Evolutionary conservation across 495 filamentous ascomycete species (phyloP).

Genomic region (Schizothecium vesticola): DNA sequence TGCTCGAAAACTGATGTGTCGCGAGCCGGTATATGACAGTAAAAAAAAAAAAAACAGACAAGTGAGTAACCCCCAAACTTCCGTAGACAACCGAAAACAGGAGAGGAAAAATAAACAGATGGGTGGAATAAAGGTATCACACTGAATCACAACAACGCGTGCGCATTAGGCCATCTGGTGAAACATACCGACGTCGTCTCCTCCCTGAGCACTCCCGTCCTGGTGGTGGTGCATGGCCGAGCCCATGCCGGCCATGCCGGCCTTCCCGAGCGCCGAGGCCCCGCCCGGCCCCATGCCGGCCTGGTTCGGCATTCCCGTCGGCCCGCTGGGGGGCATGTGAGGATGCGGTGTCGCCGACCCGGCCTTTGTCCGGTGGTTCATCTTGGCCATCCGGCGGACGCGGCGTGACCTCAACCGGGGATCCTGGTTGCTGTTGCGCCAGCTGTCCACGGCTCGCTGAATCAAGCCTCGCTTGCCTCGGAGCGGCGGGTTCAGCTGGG

Average conservation of each 20-base stretch:
- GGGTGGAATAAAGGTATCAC: conserved; percentile 45
- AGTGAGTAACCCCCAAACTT: conserved; percentile 24
- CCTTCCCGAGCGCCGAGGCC: conserved; percentile 47
- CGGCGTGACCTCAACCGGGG: conserved; percentile 81
- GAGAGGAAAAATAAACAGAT: conserved; percentile 20
- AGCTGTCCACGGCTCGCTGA: conserved; percentile 94
- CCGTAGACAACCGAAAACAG: conserved; percentile 25
- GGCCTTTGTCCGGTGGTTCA: conserved; percentile 70
- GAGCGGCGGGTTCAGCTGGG: conserved; percentile 83
- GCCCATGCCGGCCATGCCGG: conserved; percentile 58
- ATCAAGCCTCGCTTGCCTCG: conserved; percentile 92
- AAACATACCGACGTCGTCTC: conserved; percentile 96
- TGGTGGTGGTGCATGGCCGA: conserved; percentile 55
- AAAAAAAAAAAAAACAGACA: conserved; percentile 32
- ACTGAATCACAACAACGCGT: conserved; percentile 45
- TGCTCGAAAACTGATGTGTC: conserved; percentile 25
- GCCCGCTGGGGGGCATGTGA: conserved; percentile 48
- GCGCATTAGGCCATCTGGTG: conserved; percentile 62
- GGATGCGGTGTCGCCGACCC: conserved; percentile 41
- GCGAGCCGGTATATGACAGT: conserved; percentile 45
- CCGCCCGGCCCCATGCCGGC: conserved; percentile 41
- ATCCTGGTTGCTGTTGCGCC: conserved; percentile 98
- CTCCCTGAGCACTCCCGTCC: conserved; percentile 60
- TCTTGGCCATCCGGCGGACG: conserved; percentile 91
- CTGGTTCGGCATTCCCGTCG: conserved; percentile 49